Evolutionary conservation across 2,329 filamentous ascomycete species (phyloP).

Genomic region (Stemphylium vesicarium): DNA sequence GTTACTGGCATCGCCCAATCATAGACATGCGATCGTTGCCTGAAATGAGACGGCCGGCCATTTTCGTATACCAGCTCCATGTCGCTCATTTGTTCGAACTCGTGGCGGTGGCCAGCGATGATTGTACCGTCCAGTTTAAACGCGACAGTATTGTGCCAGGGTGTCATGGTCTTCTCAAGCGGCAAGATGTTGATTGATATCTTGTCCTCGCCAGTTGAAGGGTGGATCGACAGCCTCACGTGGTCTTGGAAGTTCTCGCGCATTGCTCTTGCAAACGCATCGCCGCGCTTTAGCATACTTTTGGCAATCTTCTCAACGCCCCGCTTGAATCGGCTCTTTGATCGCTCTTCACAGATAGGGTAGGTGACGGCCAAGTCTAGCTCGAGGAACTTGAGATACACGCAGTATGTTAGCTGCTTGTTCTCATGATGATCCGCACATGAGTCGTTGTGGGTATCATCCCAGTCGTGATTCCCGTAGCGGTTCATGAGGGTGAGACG

Average conservation of each 20-base stretch:
- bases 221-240: constrained; percentile 31
- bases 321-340: constrained; percentile 25
- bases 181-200: constrained; percentile 27
- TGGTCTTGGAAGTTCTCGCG: constrained; percentile 22
- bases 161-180: constrained; percentile 17
- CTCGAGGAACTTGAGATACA: background rate
- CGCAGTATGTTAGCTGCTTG: constrained; percentile 10
- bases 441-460: background rate
- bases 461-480: background rate
- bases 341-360: constrained; percentile 11
- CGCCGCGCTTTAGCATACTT: constrained; percentile 29
- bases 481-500: constrained; percentile 18
- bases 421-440: background rate
- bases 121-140: constrained; percentile 18
- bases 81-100: constrained; percentile 16
- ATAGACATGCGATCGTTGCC: constrained; percentile 20
- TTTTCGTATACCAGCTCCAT: constrained; percentile 19
- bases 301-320: constrained; percentile 30
- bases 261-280: constrained; percentile 21
- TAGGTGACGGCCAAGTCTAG: constrained; percentile 8
- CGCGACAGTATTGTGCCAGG: constrained; percentile 26
- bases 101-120: constrained; percentile 14
- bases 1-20: constrained; percentile 12
- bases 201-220: constrained; percentile 28
- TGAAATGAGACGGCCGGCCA: constrained; percentile 17